phyloP scores from a whole-genome alignment of 2,329 filamentous ascomycete genomes.

The Colletotrichum theobromicola region DNA sequence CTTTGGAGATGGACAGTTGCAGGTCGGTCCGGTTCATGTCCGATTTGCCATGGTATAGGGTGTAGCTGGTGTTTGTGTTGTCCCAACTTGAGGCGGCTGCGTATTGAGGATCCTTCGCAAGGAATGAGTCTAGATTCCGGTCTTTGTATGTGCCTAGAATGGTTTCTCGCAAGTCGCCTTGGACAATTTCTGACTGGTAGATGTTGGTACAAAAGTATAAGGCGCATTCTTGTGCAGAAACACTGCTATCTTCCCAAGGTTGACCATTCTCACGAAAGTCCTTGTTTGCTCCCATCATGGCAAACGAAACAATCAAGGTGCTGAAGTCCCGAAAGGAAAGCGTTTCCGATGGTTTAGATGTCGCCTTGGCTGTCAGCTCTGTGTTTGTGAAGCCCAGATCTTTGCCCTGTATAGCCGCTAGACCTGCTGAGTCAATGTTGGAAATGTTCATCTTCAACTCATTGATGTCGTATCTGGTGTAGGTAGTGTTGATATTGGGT shows the following conservation, averaged over 20 bases:
- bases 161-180: not conserved
- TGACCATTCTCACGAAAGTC: not conserved
- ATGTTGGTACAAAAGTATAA: not conserved
- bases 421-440: not conserved
- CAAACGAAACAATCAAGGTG: not conserved
- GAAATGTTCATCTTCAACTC: not conserved
- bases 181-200: not conserved
- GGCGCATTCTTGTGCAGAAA: not conserved
- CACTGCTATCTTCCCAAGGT: not conserved
- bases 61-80: not conserved
- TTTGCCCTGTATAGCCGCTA: not conserved
- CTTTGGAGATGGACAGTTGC: not conserved
- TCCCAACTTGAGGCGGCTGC: not conserved
- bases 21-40: not conserved
- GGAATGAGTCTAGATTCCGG: not conserved
- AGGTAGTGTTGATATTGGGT: not conserved
- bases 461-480: not conserved
- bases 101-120: not conserved
- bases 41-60: not conserved
- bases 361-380: not conserved
- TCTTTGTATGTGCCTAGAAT: not conserved
- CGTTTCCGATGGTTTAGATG: not conserved
- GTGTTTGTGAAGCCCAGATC: not conserved
- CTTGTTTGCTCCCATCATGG: not conserved
- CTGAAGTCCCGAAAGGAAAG: not conserved